phyloP scores from a whole-genome alignment of 2,329 filamentous ascomycete genomes.

The Apiospora hydei region DNA sequence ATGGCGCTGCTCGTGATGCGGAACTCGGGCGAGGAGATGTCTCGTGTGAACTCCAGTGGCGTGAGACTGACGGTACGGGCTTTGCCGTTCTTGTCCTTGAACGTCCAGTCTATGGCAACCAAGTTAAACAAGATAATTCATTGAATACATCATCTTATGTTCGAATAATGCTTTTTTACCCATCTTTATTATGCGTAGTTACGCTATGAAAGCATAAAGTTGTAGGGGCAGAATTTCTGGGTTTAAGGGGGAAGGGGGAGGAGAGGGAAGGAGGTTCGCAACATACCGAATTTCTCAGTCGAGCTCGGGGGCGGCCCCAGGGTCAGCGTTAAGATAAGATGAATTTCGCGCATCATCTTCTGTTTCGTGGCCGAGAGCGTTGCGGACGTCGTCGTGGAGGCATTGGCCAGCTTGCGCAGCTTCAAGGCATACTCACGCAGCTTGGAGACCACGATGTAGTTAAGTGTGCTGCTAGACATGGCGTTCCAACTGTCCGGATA shows the following conservation, averaged over 20 bases:
- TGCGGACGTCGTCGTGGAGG: constrained; percentile 44
- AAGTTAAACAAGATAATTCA: background rate
- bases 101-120: constrained; percentile 70
- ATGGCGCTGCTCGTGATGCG: constrained; percentile 68
- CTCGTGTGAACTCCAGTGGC: constrained; percentile 74
- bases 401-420: constrained; percentile 64
- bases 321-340: constrained; percentile 81
- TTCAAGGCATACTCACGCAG: constrained; percentile 84
- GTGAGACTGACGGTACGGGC: constrained; percentile 69
- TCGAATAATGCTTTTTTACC: background rate
- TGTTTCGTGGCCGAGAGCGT: constrained; percentile 64
- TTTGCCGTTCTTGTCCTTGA: constrained; percentile 72
- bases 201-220: background rate
- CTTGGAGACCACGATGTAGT: constrained; percentile 80
- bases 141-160: background rate
- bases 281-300: constrained; percentile 65
- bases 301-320: constrained; percentile 80
- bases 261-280: background rate
- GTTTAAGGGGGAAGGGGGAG: background rate
- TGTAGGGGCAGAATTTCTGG: background rate
- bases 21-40: constrained; percentile 68
- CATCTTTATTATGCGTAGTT: background rate
- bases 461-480: constrained; percentile 72
- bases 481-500: constrained; percentile 88
- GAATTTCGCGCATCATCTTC: constrained; percentile 80